Conservation (phyloP, 1,139 yeast species). For the Lodderomyces orthopsilosis region DNA sequence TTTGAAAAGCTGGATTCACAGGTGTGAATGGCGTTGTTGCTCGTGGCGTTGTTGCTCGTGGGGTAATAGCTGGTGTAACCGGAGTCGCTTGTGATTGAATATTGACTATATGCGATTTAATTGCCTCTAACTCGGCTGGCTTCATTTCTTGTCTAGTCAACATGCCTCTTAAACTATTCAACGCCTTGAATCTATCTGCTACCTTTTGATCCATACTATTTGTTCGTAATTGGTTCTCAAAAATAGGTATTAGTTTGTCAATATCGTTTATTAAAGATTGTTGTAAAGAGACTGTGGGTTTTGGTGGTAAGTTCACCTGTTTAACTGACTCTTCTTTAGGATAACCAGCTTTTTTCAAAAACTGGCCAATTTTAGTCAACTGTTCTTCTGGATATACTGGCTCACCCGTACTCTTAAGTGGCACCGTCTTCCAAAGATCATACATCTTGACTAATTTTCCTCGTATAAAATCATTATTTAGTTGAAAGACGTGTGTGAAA, state of each 20-base stretch:
- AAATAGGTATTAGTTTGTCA: constrained; percentile 38
- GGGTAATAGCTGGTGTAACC: constrained; percentile 12
- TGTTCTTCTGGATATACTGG: constrained; percentile 76
- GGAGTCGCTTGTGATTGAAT: constrained; percentile 31
- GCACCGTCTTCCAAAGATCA: constrained; percentile 74
- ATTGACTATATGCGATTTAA: constrained; percentile 31
- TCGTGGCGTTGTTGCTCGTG: constrained; percentile 12
- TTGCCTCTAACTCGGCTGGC: constrained; percentile 39
- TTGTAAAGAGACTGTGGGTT: constrained; percentile 8
- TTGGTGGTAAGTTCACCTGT: not conserved
- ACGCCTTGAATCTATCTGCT: constrained; percentile 39
- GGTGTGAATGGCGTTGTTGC: constrained; percentile 11
- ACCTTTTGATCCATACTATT: constrained; percentile 33
- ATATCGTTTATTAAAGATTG: constrained; percentile 42
- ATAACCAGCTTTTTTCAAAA: constrained; percentile 50
- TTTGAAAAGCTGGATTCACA: constrained; percentile 13
- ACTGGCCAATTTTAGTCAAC: constrained; percentile 69
- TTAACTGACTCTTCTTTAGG: constrained; percentile 7
- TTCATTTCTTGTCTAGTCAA: constrained; percentile 39
- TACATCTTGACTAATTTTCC: constrained; percentile 72
- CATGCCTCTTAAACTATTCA: constrained; percentile 41
- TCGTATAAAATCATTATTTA: constrained; percentile 74
- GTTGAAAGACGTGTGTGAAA: constrained; percentile 73
- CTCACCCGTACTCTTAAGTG: constrained; percentile 54
- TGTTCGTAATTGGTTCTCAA: constrained; percentile 30